These are phyloP conservation scores for Saksenaea oblongispora DNA, from an alignment of 371 early-diverging fungal genomes.

Conservation along the genomic window DNA sequence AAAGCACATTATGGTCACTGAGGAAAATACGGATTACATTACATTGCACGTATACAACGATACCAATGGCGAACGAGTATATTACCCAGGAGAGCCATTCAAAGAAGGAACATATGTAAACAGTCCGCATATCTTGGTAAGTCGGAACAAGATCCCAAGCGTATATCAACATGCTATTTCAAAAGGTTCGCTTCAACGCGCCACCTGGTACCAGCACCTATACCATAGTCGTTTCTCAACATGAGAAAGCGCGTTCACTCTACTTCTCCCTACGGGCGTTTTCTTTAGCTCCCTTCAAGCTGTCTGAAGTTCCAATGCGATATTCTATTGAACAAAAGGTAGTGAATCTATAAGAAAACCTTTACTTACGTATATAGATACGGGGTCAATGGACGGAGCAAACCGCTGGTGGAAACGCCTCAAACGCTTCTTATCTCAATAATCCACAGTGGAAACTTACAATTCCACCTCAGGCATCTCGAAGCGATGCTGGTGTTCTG, in stretches of 20 bases:
- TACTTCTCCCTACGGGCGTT: conserved; percentile 77
- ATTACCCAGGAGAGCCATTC: conserved; percentile 75
- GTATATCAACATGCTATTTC: background rate
- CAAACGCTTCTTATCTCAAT: conserved; percentile 66
- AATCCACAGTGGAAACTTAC: conserved; percentile 80
- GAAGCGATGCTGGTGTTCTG: conserved; percentile 31
- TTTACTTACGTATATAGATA: conserved; percentile 32
- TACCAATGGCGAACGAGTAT: conserved; percentile 71
- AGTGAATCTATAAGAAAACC: background rate
- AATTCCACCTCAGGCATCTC: conserved; percentile 34
- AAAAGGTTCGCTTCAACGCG: conserved; percentile 65
- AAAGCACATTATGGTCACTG: conserved; percentile 80
- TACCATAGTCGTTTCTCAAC: conserved; percentile 82
- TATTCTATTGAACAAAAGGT: conserved; percentile 65
- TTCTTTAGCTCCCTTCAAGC: conserved; percentile 64
- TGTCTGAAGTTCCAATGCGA: conserved; percentile 66
- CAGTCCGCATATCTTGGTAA: conserved; percentile 79
- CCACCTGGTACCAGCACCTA: conserved; percentile 63
- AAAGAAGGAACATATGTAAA: conserved; percentile 82
- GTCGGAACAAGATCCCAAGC: background rate
- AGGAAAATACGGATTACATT: conserved; percentile 83
- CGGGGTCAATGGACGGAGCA: conserved; percentile 73
- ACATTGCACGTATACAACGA: conserved; percentile 80
- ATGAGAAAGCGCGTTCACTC: conserved; percentile 67
- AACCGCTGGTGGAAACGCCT: conserved; percentile 82